Conservation (phyloP, 345 rosid genomes). For the Arabis hirsuta region DNA sequence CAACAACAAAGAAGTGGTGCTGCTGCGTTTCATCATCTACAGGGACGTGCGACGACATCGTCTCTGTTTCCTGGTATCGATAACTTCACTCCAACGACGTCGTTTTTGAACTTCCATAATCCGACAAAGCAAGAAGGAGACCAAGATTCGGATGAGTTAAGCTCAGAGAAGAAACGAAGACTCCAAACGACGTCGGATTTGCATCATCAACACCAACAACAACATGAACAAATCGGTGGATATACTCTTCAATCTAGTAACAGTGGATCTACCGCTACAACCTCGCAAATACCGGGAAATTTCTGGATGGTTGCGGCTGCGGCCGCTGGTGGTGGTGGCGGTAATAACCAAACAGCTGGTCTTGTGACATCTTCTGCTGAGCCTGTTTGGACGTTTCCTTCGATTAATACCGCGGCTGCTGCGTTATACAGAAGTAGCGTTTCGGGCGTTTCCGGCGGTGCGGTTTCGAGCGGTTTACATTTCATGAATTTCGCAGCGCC, state of each 20-base stretch:
- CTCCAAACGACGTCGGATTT: conserved; percentile 49
- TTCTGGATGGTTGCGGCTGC: conserved; percentile 91
- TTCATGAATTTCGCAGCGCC: conserved; percentile 94
- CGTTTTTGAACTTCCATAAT: conserved; percentile 79
- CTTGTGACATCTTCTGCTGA: conserved; percentile 32
- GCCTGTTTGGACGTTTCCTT: conserved; percentile 90
- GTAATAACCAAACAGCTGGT: conserved; percentile 59
- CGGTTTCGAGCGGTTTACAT: conserved; percentile 85
- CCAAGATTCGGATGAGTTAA: conserved; percentile 49
- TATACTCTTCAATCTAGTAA: conserved; percentile 68
- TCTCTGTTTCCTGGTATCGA: conserved; percentile 42
- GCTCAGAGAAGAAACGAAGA: conserved; percentile 62
- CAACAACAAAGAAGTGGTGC: conserved; percentile 30
- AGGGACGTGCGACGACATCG: conserved; percentile 43
- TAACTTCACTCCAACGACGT: conserved; percentile 48
- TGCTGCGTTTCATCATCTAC: conserved; percentile 33
- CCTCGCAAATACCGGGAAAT: conserved; percentile 77
- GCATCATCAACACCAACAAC: conserved; percentile 28
- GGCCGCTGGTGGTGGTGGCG: conserved; percentile 18
- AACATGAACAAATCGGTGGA: conserved; percentile 69
- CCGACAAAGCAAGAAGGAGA: conserved; percentile 68
- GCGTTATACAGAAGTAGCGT: conserved; percentile 72
- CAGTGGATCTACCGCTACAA: conserved; percentile 54
- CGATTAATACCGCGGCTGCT: conserved; percentile 58
- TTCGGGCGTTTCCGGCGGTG: conserved; percentile 56